Evolutionary conservation across 2,329 filamentous ascomycete species (phyloP).

Genomic region (Torrubiella hemipterigena): DNA sequence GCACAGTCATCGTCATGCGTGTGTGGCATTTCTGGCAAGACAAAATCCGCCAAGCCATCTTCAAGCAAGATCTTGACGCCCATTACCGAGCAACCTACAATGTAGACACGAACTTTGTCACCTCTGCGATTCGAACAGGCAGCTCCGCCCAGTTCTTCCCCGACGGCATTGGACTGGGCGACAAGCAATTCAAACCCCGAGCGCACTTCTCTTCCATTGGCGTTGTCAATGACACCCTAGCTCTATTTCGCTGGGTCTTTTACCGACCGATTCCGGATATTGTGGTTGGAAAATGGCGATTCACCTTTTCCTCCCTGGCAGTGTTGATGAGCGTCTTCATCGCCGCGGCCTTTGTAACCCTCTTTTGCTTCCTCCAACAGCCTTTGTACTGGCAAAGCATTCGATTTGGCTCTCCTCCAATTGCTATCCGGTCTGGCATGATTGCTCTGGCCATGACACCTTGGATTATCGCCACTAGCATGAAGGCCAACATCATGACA

Average conservation of each 20-base stretch:
- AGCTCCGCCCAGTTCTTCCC: slow-evolving; percentile 65
- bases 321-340: slow-evolving; percentile 57
- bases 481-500: slow-evolving; percentile 80
- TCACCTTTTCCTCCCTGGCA: slow-evolving; percentile 72
- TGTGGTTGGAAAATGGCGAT: slow-evolving; percentile 50
- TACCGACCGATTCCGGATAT: slow-evolving; percentile 76
- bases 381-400: slow-evolving; percentile 87
- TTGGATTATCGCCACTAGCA: slow-evolving; percentile 82
- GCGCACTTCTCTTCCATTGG: slow-evolving; percentile 66
- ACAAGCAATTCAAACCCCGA: slow-evolving; percentile 46
- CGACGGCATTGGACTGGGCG: slow-evolving; percentile 43
- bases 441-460: slow-evolving; percentile 82
- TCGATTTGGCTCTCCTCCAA: slow-evolving; percentile 71
- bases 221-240: slow-evolving; percentile 65
- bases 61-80: slow-evolving; percentile 69
- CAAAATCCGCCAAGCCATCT: slow-evolving; percentile 79
- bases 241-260: slow-evolving; percentile 78
- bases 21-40: slow-evolving; percentile 88
- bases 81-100: slow-evolving; percentile 44
- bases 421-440: slow-evolving; percentile 85
- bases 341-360: slow-evolving; percentile 58
- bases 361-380: slow-evolving; percentile 79
- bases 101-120: slow-evolving; percentile 34
- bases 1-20: slow-evolving; percentile 54
- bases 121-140: slow-evolving; percentile 33